phyloP scores from a whole-genome alignment of 306 rosid species.

The Rosa persica region DNA sequence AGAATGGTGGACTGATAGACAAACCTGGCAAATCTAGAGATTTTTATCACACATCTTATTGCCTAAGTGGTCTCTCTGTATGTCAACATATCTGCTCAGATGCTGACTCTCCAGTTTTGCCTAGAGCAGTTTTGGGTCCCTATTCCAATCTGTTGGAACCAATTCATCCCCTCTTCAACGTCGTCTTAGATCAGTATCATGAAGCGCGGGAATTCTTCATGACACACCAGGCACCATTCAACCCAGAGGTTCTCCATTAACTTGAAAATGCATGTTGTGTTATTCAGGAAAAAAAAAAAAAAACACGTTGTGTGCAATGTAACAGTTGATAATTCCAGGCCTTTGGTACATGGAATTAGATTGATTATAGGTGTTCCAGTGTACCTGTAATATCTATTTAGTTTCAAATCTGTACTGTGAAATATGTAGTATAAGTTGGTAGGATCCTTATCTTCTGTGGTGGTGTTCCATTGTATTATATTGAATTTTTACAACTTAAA shows the following conservation, averaged over 20 bases:
- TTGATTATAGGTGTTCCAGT: too few relatives aligned
- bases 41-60: constrained; percentile 88
- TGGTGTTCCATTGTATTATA: too few relatives aligned
- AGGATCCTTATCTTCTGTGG: too few relatives aligned
- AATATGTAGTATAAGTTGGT: too few relatives aligned
- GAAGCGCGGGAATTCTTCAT: constrained; percentile 72
- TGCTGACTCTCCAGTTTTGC: constrained; percentile 56
- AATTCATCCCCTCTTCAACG: constrained; percentile 78
- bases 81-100: constrained; percentile 71
- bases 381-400: too few relatives aligned
- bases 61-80: constrained; percentile 83
- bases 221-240: constrained; percentile 26
- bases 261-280: not conserved
- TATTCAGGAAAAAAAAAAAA: too few relatives aligned
- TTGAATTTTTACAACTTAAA: too few relatives aligned
- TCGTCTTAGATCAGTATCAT: constrained; percentile 56
- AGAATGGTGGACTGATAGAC: constrained; percentile 78
- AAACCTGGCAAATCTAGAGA: constrained; percentile 79
- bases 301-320: not conserved
- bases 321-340: not conserved
- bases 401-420: too few relatives aligned
- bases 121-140: constrained; percentile 60
- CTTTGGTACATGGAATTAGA: not conserved
- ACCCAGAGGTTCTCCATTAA: not conserved
- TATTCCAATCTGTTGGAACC: constrained; percentile 77